Evolutionary conservation across 805 yeast species (phyloP).

Genomic region (Candida montana): DNA sequence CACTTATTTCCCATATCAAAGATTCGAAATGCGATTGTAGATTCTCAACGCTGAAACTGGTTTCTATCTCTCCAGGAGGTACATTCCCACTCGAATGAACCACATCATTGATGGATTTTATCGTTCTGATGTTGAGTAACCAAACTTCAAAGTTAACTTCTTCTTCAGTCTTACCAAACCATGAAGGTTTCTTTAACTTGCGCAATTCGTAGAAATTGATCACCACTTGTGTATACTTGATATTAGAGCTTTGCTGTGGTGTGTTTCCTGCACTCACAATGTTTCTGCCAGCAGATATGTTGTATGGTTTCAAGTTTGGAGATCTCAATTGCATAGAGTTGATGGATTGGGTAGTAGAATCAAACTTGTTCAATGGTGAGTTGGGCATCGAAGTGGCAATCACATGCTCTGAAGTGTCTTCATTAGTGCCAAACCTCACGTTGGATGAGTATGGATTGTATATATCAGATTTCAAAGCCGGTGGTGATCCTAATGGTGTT

Average conservation of each 20-base stretch:
- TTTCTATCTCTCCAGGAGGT: not conserved
- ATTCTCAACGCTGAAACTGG: not conserved
- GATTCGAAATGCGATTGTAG: conserved; percentile 33
- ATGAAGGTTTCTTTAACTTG: conserved; percentile 42
- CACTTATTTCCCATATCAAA: conserved; percentile 41
- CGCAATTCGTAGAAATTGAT: conserved; percentile 37
- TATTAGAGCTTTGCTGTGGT: conserved; percentile 8
- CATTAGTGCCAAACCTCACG: conserved; percentile 15
- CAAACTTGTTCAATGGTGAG: conserved; percentile 5
- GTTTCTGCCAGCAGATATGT: conserved; percentile 2
- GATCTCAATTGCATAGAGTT: conserved; percentile 5
- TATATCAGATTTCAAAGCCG: conserved; percentile 5
- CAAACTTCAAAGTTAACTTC: conserved; percentile 68
- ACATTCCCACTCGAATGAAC: not conserved
- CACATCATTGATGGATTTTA: conserved; percentile 25
- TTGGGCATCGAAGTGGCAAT: conserved; percentile 6
- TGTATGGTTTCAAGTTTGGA: conserved; percentile 6
- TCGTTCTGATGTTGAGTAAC: conserved; percentile 47
- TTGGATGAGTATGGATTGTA: conserved; percentile 17
- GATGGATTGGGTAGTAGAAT: conserved; percentile 1
- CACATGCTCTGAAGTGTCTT: conserved; percentile 4
- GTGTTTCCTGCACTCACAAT: conserved; percentile 8
- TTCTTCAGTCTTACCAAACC: conserved; percentile 45
- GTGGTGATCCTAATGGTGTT: conserved; percentile 22
- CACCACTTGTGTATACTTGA: conserved; percentile 29